Percentiles rank a stretch among this genome's conserved stretches.
Conservation (phyloP, 2,329 filamentous ascomycete genomes). For the Calonectria pauciramosa region DNA sequence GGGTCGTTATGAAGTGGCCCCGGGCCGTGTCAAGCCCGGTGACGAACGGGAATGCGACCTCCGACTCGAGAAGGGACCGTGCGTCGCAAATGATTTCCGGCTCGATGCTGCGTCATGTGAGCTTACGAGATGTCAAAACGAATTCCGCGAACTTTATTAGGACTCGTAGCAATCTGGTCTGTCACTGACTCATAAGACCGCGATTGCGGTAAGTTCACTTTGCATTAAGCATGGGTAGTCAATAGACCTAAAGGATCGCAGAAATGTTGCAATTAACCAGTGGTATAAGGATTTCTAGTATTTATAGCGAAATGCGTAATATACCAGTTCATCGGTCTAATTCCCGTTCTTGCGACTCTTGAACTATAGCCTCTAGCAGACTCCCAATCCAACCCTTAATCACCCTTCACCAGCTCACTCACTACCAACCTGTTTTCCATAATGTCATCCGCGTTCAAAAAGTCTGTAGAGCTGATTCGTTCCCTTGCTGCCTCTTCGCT, state of each 20-base stretch:
- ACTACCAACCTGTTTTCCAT: background rate
- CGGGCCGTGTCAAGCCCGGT: background rate
- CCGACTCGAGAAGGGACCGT: background rate
- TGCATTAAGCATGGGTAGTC: background rate
- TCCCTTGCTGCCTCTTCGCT: conserved; percentile 9
- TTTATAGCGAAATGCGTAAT: background rate
- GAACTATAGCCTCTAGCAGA: background rate
- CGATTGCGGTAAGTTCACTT: too few relatives aligned
- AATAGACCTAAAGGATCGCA: background rate
- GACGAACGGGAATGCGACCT: background rate
- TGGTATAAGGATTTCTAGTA: background rate
- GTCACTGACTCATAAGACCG: background rate
- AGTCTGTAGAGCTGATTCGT: conserved; percentile 5
- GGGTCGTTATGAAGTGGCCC: background rate
- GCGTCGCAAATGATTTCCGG: background rate
- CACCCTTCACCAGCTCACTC: background rate
- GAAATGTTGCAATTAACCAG: background rate
- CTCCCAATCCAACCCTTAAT: background rate
- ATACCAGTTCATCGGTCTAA: background rate
- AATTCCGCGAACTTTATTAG: too few relatives aligned
- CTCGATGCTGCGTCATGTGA: background rate
- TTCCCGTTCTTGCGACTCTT: background rate
- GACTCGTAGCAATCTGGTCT: too few relatives aligned
- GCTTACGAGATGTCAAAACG: background rate
- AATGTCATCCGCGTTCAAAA: conserved; percentile 21